These are phyloP conservation scores for Cyberlindnera meyerae DNA, from an alignment of 805 yeast species.

Conservation along the genomic window DNA sequence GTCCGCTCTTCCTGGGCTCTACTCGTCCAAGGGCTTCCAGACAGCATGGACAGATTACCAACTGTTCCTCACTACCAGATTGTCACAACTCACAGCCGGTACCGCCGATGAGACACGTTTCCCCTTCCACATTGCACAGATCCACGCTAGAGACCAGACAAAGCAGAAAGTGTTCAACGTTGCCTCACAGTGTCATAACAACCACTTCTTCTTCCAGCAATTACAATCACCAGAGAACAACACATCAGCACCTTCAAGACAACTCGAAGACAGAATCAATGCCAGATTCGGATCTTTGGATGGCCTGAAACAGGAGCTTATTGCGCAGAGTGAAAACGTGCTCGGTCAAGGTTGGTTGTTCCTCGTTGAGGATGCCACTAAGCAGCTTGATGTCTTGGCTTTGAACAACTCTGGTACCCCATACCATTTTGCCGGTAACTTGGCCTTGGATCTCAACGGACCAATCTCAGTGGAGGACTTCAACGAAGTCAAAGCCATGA, in stretches of 20 bases:
- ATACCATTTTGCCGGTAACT: constrained; percentile 62
- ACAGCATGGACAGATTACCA: constrained; percentile 83
- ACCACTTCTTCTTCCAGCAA: constrained; percentile 81
- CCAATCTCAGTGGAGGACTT: constrained; percentile 55
- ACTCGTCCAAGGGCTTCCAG: constrained; percentile 59
- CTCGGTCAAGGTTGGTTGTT: constrained; percentile 72
- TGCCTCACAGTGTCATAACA: constrained; percentile 89
- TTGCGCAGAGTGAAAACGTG: constrained; percentile 24
- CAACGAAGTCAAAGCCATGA: constrained; percentile 39
- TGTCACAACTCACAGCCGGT: constrained; percentile 65
- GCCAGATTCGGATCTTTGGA: constrained; percentile 33
- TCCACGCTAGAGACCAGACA: constrained; percentile 62
- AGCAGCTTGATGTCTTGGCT: constrained; percentile 47
- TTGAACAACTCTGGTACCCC: constrained; percentile 78
- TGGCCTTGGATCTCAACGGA: constrained; percentile 70
- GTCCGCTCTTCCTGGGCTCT: constrained; percentile 49
- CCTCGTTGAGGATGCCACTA: constrained; percentile 60
- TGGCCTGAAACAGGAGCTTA: constrained; percentile 10
- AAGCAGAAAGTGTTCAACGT: constrained; percentile 72
- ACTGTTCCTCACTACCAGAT: constrained; percentile 50
- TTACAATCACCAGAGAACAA: constrained; percentile 28
- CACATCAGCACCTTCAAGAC: constrained; percentile 32
- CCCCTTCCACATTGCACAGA: constrained; percentile 65
- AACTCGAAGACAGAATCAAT: constrained; percentile 32
- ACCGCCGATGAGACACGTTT: constrained; percentile 72